Evolutionary conservation across 2,329 filamentous ascomycete genomes (phyloP), one percentile per base, ranked within the genome.

Genomic region (Fusarium sp.): DNA sequence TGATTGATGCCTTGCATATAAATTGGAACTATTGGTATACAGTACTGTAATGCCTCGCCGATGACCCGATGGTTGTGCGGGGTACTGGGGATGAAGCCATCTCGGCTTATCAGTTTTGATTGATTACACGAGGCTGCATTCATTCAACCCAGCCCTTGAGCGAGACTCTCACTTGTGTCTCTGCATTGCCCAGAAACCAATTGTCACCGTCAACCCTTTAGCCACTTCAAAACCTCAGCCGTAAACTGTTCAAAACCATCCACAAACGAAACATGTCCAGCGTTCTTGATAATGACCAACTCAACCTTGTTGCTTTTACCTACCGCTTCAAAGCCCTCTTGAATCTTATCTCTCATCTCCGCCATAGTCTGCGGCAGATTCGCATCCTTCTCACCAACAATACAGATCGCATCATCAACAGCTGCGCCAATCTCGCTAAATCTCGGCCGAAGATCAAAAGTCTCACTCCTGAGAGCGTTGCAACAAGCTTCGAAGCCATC

Each of bases 401-500:
- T 58, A 18, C 80, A 73, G 43, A 82, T 41, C 1, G 76, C 80
- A 36, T 76, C 73, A 17, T 79, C 72, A 2, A 80, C 76, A 15
- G 74, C 72, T 5, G 62, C 42, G 1, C 79, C 80, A 2, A 82
- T 73, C 29, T 74, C 71, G 1, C 53, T 52, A 10, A 76, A 74
- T 5, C 79, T 65, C n/a, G 77, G 78, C 4, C 76, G 73, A 17
- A 82, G 66, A 66, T 83, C 80, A 58, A 81, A 82, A 1, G 69
- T 74, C 21, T 72, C 33, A 56, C 75, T 78, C 14, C 74, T 61
- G 18, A 83, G 72, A 11, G 81, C 81, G 9, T 77, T 71, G 27
- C 76, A 79, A 43, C 80, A 83, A 6, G 80, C 75, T 66, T 80
- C 79, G 48, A 81, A 80, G 2, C 81, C 81, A 17, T 80, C 79